Conservation (phyloP, 2,329 filamentous ascomycete genomes). For the Pseudopyricularia cyperi region DNA sequence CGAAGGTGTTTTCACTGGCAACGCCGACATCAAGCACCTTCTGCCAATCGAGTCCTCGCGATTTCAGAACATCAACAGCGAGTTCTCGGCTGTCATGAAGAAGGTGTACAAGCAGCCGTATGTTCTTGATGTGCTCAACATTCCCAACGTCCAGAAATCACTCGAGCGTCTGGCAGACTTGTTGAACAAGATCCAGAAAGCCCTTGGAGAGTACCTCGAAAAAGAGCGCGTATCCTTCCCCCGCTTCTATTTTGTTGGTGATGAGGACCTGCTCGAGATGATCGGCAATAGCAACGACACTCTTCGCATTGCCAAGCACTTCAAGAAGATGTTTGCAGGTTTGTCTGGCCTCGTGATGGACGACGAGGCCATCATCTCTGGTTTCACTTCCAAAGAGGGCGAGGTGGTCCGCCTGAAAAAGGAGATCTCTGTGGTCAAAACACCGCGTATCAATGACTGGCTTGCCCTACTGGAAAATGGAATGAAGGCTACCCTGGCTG, state of each 20-base stretch:
- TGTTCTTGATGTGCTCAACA: constrained; percentile 89
- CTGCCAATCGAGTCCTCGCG: constrained; percentile 91
- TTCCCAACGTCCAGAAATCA: constrained; percentile 90
- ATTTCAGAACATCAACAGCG: constrained; percentile 98
- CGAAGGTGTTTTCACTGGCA: constrained; percentile 96
- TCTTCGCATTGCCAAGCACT: constrained; percentile 89
- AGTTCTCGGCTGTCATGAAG: constrained; percentile 99
- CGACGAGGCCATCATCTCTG: constrained; percentile 78
- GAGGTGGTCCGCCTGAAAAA: constrained; percentile 80
- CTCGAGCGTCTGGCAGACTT: constrained; percentile 92
- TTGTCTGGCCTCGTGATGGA: constrained; percentile 83
- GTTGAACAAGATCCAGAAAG: constrained; percentile 98
- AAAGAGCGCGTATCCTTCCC: constrained; percentile 96
- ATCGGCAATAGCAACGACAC: constrained; percentile 99
- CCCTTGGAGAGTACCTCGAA: constrained; percentile 94
- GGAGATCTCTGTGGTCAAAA: constrained; percentile 84
- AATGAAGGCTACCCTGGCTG: constrained; percentile 90
- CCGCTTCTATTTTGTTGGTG: constrained; percentile 97
- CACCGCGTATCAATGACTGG: constrained; percentile 97
- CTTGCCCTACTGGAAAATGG: constrained; percentile 80
- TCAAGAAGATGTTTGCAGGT: constrained; percentile 99
- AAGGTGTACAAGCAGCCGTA: constrained; percentile 96
- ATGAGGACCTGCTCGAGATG: constrained; percentile 96
- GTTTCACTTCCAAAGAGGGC: constrained; percentile 90
- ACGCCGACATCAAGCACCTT: constrained; percentile 96